Conservation (phyloP, 2,329 filamentous ascomycete species). For the Tolypocladium cylindrosporum region DNA sequence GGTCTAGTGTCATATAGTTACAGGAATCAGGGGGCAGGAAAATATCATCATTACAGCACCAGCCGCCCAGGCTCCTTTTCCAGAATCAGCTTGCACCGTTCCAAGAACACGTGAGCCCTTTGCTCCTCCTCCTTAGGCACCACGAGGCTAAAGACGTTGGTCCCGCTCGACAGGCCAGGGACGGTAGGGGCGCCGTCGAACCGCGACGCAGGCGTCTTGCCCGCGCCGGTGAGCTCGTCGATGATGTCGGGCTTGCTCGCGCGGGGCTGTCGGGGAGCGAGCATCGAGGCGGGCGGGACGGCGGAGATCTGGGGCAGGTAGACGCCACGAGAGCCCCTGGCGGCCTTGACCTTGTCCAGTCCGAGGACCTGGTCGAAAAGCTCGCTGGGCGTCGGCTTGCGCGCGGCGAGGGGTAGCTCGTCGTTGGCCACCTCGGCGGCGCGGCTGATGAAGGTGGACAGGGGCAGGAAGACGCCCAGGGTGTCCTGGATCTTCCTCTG, state of each 20-base stretch:
- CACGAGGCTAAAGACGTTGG: conserved; percentile 73
- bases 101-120: conserved; percentile 71
- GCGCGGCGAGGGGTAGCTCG: conserved; percentile 59
- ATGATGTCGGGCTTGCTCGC: conserved; percentile 57
- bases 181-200: conserved; percentile 18
- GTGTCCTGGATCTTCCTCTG: conserved; percentile 71
- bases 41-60: conserved; percentile 39
- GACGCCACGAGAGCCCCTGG: conserved; percentile 47
- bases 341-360: conserved; percentile 35
- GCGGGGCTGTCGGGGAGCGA: conserved; percentile 19
- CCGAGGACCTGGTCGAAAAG: conserved; percentile 87
- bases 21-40: conserved; percentile 11
- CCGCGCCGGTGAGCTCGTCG: conserved; percentile 57
- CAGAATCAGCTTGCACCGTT: conserved; percentile 74
- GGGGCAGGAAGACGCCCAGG: conserved; percentile 69
- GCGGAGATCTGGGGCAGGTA: conserved; percentile 64
- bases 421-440: conserved; percentile 85
- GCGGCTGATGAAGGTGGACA: conserved; percentile 78
- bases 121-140: conserved; percentile 74
- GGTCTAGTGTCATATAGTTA: conserved; percentile 16
- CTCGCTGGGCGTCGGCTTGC: conserved; percentile 60
- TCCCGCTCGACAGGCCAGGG: conserved; percentile 41
- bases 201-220: conserved; percentile 15
- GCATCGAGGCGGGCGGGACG: conserved; percentile 35
- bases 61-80: conserved; percentile 71